phyloP scores from a whole-genome alignment of 768 basidiomycete species.

The Clitopilus hobsonii region DNA sequence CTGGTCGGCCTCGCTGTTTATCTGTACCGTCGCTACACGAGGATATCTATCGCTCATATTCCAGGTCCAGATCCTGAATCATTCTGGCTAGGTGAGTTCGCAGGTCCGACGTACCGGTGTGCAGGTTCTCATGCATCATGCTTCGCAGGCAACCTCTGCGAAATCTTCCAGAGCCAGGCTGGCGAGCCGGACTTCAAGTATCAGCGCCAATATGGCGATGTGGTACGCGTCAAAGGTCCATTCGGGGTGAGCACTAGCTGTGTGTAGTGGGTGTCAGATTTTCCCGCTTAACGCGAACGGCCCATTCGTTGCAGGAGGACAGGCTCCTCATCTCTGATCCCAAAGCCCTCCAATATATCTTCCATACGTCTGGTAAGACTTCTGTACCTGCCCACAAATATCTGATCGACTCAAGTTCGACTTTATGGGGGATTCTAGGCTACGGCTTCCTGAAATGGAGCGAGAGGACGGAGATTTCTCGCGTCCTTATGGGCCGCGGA shows the following conservation, averaged over 20 bases:
- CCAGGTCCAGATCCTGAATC: slow-evolving; percentile 47
- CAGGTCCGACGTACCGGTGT: neutral
- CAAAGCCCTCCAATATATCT: slow-evolving; percentile 54
- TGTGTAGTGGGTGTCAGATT: neutral
- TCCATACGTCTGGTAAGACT: slow-evolving; percentile 42
- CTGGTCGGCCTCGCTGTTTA: slow-evolving; percentile 18
- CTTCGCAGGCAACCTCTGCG: slow-evolving; percentile 39
- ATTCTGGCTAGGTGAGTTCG: slow-evolving; percentile 40
- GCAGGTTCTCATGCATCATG: neutral
- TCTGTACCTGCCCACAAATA: neutral
- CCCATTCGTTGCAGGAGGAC: slow-evolving; percentile 35
- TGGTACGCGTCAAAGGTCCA: slow-evolving; percentile 46
- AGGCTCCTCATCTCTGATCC: slow-evolving; percentile 51
- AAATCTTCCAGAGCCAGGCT: slow-evolving; percentile 47
- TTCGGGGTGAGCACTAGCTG: slow-evolving; percentile 34
- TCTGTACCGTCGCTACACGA: slow-evolving; percentile 28
- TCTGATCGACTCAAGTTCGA: slow-evolving; percentile 4
- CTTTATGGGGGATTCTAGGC: slow-evolving; percentile 21
- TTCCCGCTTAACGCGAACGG: too few species aligned
- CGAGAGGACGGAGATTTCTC: slow-evolving; percentile 43
- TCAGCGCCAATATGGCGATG: slow-evolving; percentile 41
- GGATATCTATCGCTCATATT: slow-evolving; percentile 39
- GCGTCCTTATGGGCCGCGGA: slow-evolving; percentile 47
- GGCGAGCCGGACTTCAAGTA: slow-evolving; percentile 51
- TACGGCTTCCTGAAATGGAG: slow-evolving; percentile 51